A percentile compares a stretch with the other conserved stretches of the same genome.
phyloP scores from a whole-genome alignment of 2,329 filamentous ascomycete genomes.

The Hymenoscyphus albidus region DNA sequence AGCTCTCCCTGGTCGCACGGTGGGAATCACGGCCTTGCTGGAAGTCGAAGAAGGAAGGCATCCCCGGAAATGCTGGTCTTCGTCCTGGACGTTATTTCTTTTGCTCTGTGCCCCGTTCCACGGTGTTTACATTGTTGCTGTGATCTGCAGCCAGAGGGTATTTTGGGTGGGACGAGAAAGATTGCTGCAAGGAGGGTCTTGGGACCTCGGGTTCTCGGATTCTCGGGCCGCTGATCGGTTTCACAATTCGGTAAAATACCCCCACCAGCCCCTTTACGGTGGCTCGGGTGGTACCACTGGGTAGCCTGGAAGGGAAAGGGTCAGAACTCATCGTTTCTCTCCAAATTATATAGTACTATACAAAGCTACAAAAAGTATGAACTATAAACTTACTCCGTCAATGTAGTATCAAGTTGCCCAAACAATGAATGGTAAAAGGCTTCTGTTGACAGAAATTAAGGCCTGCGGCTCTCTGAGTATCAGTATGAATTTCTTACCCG shows the following conservation, averaged over 20 bases:
- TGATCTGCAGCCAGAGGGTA: background rate
- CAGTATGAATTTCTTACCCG: too few species aligned
- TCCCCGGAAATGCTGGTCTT: conserved; percentile 33
- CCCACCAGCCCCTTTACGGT: too few species aligned
- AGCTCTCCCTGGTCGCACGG: conserved; percentile 47
- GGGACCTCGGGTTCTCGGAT: background rate
- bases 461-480: too few species aligned
- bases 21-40: conserved; percentile 61
- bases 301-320: too few species aligned
- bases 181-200: background rate
- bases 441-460: too few species aligned
- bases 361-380: too few species aligned
- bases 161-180: background rate
- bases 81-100: background rate
- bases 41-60: conserved; percentile 66
- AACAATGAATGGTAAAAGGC: too few species aligned
- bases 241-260: background rate
- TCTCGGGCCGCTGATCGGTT: background rate
- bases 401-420: too few species aligned
- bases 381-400: too few species aligned
- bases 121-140: conserved; percentile 11
- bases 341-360: too few species aligned
- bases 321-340: too few species aligned
- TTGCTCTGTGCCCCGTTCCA: conserved; percentile 6
- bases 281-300: too few species aligned